Evolutionary conservation across 2,329 filamentous ascomycete species (phyloP), one percentile per base, ranked within the genome.

Genomic region (Alternaria novae-zelandiae): DNA sequence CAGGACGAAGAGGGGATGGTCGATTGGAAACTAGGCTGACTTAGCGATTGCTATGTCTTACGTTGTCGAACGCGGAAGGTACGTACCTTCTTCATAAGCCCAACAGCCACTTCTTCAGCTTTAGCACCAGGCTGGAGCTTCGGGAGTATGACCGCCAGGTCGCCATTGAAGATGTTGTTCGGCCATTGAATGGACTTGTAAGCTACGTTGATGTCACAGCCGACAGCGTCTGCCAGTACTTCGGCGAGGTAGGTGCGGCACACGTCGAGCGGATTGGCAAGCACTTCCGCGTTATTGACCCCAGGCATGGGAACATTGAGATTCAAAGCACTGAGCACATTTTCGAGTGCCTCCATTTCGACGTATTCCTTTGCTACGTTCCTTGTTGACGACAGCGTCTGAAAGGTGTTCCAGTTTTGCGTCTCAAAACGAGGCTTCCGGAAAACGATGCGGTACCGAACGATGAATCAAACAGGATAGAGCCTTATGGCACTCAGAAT

Each of bases 1-100:
- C 70, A 88, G 88, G 59, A 87, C 83, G 66, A 93, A 86, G 17
- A 93, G 84, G 15, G 88, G 84, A 68, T 87, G 89, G 62, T 89
- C 86, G 64, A 88, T 86, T 41, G 90, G 90, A 76, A 91, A 92
- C 88, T 44, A 20, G 8, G 8, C 41, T 20, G 8, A 9, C 41
- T 20, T 44, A 20, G 17, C 17, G 41, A 20, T 20, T 20, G 41
- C 41, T 44, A 12, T 9, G n/a, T 44, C 26, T 21, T 17, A 20
- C 41, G 8, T 10, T 1, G 8, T 44, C 20, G 11, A 10, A 6
- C 17, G 5, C 10, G 8, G 26, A 20, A 11, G 17, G 20, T 20
- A 44, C 17, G 41, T 28, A 77, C 75, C 66, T 74, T 74, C 5
- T 73, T 60, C n/a, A 74, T 66, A 8, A 79, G 41, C 11, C 72